Conservation (phyloP, 1,139 yeast species). For the Candida labiduridarum region DNA sequence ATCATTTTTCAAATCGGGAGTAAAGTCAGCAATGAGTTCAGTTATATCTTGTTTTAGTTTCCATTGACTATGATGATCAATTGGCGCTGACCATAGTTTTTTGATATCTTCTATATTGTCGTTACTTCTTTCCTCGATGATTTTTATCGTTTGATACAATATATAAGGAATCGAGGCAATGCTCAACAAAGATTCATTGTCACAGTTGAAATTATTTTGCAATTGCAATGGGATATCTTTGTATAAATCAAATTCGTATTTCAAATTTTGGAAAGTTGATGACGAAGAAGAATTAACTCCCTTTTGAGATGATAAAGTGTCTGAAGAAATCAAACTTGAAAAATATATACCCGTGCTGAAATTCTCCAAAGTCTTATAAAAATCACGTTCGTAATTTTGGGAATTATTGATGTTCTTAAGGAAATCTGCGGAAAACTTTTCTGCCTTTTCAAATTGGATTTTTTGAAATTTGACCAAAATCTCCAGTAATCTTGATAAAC, state of each 20-base stretch:
- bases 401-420: constrained; percentile 28
- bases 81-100: constrained; percentile 33
- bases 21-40: constrained; percentile 23
- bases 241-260: constrained; percentile 40
- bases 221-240: constrained; percentile 47
- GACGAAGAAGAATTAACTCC: background rate
- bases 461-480: constrained; percentile 32
- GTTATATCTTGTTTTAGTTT: constrained; percentile 34
- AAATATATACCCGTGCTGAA: constrained; percentile 46
- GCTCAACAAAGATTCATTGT: constrained; percentile 21
- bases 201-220: constrained; percentile 13
- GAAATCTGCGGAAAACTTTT: constrained; percentile 29
- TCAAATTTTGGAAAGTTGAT: constrained; percentile 42
- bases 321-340: constrained; percentile 37
- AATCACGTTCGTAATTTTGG: constrained; percentile 32
- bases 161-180: constrained; percentile 39
- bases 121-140: constrained; percentile 22
- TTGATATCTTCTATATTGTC: constrained; percentile 11
- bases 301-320: constrained; percentile 18
- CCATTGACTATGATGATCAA: constrained; percentile 40
- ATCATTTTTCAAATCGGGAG: constrained; percentile 18
- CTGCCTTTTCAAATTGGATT: constrained; percentile 30
- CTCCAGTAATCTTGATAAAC: constrained; percentile 41
- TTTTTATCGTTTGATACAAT: constrained; percentile 25
- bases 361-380: constrained; percentile 23